Percentiles rank a stretch among this genome's conserved stretches.
These are phyloP conservation scores for Smallanthus sonchifolius DNA, from an alignment of 129 eudicot genomes.

Conservation along the genomic window DNA sequence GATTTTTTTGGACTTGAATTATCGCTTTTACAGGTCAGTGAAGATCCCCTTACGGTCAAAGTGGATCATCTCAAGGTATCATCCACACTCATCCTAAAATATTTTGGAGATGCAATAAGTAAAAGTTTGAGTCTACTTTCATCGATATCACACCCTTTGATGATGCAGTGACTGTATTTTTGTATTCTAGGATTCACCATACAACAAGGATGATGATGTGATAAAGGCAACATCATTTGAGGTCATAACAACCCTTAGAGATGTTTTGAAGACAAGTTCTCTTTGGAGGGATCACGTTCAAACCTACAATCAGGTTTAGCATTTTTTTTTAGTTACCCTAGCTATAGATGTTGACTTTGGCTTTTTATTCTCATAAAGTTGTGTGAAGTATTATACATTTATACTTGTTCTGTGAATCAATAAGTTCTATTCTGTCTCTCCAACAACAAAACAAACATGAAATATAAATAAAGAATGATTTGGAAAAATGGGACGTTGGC, in stretches of 20 bases:
- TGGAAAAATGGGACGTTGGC: background rate
- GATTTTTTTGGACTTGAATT: background rate
- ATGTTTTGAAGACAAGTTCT: slow-evolving; percentile 85
- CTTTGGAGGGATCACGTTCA: slow-evolving; percentile 99
- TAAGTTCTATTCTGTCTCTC: background rate
- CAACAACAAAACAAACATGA: background rate
- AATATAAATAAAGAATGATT: background rate
- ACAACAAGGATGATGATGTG: slow-evolving; percentile 83
- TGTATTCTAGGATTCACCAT: slow-evolving; percentile 64
- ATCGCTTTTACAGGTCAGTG: slow-evolving; percentile 61
- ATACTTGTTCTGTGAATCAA: background rate
- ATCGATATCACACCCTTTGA: slow-evolving; percentile 13
- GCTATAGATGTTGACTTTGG: background rate
- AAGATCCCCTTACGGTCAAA: slow-evolving; percentile 84
- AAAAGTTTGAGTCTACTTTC: background rate
- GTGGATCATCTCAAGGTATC: slow-evolving; percentile 91
- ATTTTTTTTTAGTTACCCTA: background rate
- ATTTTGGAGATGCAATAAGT: slow-evolving; percentile 6
- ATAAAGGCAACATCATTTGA: slow-evolving; percentile 93
- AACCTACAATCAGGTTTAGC: slow-evolving; percentile 79
- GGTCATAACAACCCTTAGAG: slow-evolving; percentile 85
- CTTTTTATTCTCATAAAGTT: background rate
- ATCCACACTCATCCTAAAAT: background rate
- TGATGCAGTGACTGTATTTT: background rate
- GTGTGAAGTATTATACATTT: background rate